These are phyloP conservation scores for Geotrichum aggregatum DNA, from an alignment of 1,139 yeast genomes.

Conservation along the genomic window DNA sequence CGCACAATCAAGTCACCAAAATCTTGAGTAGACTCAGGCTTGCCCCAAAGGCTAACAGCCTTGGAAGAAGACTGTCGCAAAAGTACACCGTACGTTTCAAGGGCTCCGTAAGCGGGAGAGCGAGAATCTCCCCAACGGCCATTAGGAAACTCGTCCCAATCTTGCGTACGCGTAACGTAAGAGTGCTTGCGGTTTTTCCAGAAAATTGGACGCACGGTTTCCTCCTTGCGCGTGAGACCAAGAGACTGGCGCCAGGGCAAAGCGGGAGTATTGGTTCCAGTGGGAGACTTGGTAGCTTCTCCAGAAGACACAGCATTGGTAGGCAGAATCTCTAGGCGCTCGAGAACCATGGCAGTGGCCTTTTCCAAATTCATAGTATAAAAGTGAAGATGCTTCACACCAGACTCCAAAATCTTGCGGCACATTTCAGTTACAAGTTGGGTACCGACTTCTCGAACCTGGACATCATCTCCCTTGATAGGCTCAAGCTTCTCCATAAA, in stretches of 20 bases:
- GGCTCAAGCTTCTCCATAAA: slow-evolving; percentile 72
- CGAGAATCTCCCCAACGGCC: slow-evolving; percentile 95
- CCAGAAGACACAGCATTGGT: slow-evolving; percentile 39
- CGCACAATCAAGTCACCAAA: slow-evolving; percentile 57
- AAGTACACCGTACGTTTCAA: slow-evolving; percentile 60
- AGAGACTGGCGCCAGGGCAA: slow-evolving; percentile 90
- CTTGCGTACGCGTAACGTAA: slow-evolving; percentile 82
- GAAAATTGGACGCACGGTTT: slow-evolving; percentile 86
- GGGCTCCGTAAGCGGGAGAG: slow-evolving; percentile 90
- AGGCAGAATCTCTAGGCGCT: slow-evolving; percentile 58
- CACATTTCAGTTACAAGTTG: slow-evolving; percentile 84
- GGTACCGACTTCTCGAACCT: slow-evolving; percentile 83
- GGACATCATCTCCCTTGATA: slow-evolving; percentile 82
- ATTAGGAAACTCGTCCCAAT: slow-evolving; percentile 94
- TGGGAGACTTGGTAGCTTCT: slow-evolving; percentile 20
- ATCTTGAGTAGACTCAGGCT: slow-evolving; percentile 58
- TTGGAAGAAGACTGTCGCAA: slow-evolving; percentile 51
- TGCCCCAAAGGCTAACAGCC: slow-evolving; percentile 84
- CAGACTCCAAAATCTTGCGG: slow-evolving; percentile 61
- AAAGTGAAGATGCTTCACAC: slow-evolving; percentile 85
- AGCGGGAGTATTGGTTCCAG: slow-evolving; percentile 28
- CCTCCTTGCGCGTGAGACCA: slow-evolving; percentile 75
- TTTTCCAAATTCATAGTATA: slow-evolving; percentile 95
- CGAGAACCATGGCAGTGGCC: slow-evolving; percentile 84
- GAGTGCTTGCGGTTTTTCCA: slow-evolving; percentile 95